phyloP scores from a whole-genome alignment of 2,329 filamentous ascomycete genomes.

The Aspergillus eucalypticola region DNA sequence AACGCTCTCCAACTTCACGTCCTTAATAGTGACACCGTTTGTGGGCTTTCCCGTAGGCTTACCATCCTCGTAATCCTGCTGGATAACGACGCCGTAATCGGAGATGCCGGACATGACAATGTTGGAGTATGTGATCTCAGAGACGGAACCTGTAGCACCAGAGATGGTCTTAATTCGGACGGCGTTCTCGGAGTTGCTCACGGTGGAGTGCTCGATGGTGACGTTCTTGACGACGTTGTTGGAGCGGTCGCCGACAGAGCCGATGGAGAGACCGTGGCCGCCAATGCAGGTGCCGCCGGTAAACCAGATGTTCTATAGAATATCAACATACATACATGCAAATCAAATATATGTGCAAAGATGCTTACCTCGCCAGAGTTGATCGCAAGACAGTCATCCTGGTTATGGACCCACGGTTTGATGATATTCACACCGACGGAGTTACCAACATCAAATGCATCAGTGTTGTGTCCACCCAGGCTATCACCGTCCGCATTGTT shows the following conservation, averaged over 20 bases:
- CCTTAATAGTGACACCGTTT: slow-evolving; percentile 41
- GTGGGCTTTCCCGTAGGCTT: slow-evolving; percentile 41
- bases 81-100: slow-evolving; percentile 53
- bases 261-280: slow-evolving; percentile 37
- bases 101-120: slow-evolving; percentile 48
- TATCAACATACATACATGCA: background rate
- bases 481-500: slow-evolving; percentile 43
- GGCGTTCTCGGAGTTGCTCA: slow-evolving; percentile 48
- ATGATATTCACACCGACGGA: slow-evolving; percentile 49
- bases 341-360: no score
- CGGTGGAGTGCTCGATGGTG: slow-evolving; percentile 41
- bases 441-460: slow-evolving; percentile 52
- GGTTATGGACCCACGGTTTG: slow-evolving; percentile 46
- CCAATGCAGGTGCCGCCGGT: slow-evolving; percentile 39
- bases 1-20: slow-evolving; percentile 38
- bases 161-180: slow-evolving; percentile 44
- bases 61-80: slow-evolving; percentile 56
- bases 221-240: slow-evolving; percentile 57
- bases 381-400: slow-evolving; percentile 43
- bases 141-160: slow-evolving; percentile 35
- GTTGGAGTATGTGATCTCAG: slow-evolving; percentile 32
- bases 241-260: slow-evolving; percentile 47
- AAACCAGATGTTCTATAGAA: slow-evolving; percentile 23
- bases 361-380: slow-evolving; percentile 27
- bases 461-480: slow-evolving; percentile 47